Evolutionary conservation across 176 grass and related monocot genomes (phyloP), one percentile per base, ranked within the genome.

Genomic region (Oryza australiensis): DNA sequence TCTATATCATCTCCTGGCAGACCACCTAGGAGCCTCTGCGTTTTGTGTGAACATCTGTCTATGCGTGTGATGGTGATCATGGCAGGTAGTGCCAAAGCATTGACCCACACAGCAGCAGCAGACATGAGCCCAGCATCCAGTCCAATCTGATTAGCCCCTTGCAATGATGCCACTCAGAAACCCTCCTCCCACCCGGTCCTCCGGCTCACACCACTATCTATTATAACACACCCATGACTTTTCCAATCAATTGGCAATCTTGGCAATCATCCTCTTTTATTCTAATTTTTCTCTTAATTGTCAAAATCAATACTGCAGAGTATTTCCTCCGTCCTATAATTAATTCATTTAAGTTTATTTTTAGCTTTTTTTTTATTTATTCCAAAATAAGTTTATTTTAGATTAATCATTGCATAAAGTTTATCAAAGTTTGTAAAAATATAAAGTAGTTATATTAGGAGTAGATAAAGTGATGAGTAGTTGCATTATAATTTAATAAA

Each of bases 91-190:
- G 85, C 53, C 64, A 70, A 68, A 66, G 70, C 66, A 81, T 84
- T 86, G 79, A 74, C 85, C 78, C 78, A 89, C 83, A 45, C 42
- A 67, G 20, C 65, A 67, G 20, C 65, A 71, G 64, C 66, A 67
- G 90, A 94, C 87, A 88, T 20, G 74, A 72, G 70, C 34, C 62
- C 89, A 88, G 66, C 87, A 86, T 81, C 78, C 77, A 90, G 90
- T 96, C 88, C 88, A 93, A 93, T 96, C 90, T 82, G 92, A 94
- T 94, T 82, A 86, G 82, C 53, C 76, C 77, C 76, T 53, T 73
- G 76, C 83, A 86, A 82, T 93, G 75, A 96, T 96, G 89, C 90
- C 83, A 48, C 80, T 72, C 59, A 76, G 41, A 77, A 83, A 73
- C 62, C 40, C 32, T 22, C 26, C 55, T 10, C 14, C 32, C 28